Evolutionary conservation across 164 flowering plant genomes (phyloP).

Genomic region (Stephania japonica): DNA sequence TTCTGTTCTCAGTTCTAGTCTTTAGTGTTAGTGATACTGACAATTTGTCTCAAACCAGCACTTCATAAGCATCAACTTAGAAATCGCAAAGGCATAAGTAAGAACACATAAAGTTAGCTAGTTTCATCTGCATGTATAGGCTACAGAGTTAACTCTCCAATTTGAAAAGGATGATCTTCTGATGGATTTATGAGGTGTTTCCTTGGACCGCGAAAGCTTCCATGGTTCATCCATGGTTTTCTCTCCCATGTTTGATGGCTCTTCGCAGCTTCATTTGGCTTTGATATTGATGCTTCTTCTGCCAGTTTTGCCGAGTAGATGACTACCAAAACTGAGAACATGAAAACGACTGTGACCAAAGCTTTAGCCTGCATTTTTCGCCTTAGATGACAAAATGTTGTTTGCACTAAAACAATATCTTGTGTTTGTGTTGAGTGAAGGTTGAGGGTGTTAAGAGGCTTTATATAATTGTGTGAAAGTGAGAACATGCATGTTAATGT

Average conservation of each 20-base stretch:
- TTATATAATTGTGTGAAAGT: not conserved
- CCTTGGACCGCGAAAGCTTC: constrained; percentile 41
- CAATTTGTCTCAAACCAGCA: not conserved
- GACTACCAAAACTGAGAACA: constrained; percentile 13
- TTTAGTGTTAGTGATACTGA: too few species aligned
- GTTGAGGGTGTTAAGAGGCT: not conserved
- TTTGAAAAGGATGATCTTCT: constrained; percentile 19
- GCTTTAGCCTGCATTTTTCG: constrained; percentile 18
- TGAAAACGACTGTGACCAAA: constrained; percentile 7
- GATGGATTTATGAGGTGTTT: constrained; percentile 41
- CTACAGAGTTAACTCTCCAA: constrained; percentile 27
- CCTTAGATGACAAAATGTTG: not conserved
- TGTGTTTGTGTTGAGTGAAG: not conserved
- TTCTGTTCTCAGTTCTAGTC: too few species aligned
- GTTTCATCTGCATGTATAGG: not conserved
- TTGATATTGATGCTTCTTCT: not conserved
- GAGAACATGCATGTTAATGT: not conserved
- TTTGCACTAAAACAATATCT: not conserved
- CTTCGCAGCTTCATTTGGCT: not conserved
- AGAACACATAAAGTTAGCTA: not conserved
- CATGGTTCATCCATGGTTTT: constrained; percentile 51
- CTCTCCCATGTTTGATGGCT: constrained; percentile 19
- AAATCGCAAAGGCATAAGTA: not conserved
- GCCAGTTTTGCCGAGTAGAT: constrained; percentile 2
- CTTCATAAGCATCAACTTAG: not conserved